Percentiles rank a stretch among this genome's conserved stretches.
phyloP scores from a whole-genome alignment of 495 filamentous ascomycete genomes.

The Talaromyces trachyspermus region DNA sequence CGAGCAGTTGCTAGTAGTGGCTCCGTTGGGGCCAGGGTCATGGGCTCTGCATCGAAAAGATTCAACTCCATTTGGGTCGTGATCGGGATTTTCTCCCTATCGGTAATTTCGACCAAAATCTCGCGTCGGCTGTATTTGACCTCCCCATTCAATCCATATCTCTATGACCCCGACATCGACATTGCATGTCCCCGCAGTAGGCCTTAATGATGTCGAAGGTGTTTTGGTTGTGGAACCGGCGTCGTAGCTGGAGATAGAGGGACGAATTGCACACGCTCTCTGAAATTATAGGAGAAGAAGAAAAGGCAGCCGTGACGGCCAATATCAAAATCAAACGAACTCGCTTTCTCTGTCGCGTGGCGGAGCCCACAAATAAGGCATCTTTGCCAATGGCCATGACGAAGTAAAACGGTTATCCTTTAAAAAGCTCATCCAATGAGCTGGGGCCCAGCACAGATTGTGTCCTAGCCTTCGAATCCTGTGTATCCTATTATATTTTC shows the following conservation, averaged over 20 bases:
- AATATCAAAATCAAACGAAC: conserved; percentile 1
- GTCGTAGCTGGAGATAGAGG: not conserved
- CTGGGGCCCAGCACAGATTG: no score
- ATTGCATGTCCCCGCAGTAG: conserved; percentile 17
- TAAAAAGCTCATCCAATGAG: no score
- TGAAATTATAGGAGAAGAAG: conserved; percentile 7
- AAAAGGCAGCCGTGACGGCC: conserved; percentile 1
- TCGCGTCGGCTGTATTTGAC: conserved; percentile 37
- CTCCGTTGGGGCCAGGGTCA: conserved; percentile 1
- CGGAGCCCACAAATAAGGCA: not conserved
- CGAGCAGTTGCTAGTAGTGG: conserved; percentile 24
- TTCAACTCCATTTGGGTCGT: conserved; percentile 26
- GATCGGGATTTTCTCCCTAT: conserved; percentile 23
- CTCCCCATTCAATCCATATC: conserved; percentile 24
- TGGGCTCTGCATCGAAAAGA: conserved; percentile 19
- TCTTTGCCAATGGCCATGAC: conserved; percentile 6
- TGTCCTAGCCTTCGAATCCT: no score
- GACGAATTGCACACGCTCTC: conserved; percentile 1
- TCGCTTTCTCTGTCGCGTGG: conserved; percentile 5
- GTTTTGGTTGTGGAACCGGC: not conserved
- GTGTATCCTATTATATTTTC: no score
- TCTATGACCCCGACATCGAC: conserved; percentile 24
- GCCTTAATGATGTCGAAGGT: not conserved
- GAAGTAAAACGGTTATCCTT: no score
- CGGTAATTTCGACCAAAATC: conserved; percentile 25